These are phyloP conservation scores for Arabis alpina DNA, from an alignment of 345 rosid genomes.

Conservation along the genomic window DNA sequence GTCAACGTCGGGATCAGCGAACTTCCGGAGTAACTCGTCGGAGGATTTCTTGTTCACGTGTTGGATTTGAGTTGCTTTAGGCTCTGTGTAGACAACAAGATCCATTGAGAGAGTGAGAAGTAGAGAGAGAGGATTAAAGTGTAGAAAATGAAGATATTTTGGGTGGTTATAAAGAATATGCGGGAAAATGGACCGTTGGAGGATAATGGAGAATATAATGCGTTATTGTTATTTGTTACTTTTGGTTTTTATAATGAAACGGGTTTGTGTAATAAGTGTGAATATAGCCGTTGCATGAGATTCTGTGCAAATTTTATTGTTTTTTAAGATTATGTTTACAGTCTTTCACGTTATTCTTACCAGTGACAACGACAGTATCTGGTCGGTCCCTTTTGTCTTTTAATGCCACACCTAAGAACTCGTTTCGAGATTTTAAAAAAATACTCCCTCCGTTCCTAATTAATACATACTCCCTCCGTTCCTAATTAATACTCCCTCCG, in stretches of 20 bases:
- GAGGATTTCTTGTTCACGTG: conserved; percentile 78
- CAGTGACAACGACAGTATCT: conserved; percentile 27
- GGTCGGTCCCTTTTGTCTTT: conserved; percentile 39
- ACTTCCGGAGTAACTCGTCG: conserved; percentile 83
- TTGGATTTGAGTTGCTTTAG: conserved; percentile 46
- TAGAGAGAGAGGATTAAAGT: conserved; percentile 4
- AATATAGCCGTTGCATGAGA: conserved; percentile 44
- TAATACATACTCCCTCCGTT: too few species aligned
- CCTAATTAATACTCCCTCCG: too few species aligned
- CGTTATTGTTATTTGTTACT: background rate
- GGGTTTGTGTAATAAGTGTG: conserved; percentile 16
- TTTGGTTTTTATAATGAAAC: background rate
- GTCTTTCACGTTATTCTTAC: conserved; percentile 24
- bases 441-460: too few species aligned
- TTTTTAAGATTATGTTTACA: conserved; percentile 7
- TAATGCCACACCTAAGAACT: conserved; percentile 17
- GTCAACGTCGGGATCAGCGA: conserved; percentile 56
- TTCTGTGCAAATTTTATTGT: conserved; percentile 10
- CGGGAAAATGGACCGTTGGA: conserved; percentile 71
- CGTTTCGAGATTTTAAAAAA: background rate
- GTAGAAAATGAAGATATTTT: background rate
- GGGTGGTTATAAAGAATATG: conserved; percentile 33
- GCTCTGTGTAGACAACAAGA: conserved; percentile 25
- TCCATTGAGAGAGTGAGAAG: conserved; percentile 29
- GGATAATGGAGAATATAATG: conserved; percentile 16